These are phyloP conservation scores for Brassica balearica DNA, from an alignment of 441 rosid genomes.

Conservation along the genomic window DNA sequence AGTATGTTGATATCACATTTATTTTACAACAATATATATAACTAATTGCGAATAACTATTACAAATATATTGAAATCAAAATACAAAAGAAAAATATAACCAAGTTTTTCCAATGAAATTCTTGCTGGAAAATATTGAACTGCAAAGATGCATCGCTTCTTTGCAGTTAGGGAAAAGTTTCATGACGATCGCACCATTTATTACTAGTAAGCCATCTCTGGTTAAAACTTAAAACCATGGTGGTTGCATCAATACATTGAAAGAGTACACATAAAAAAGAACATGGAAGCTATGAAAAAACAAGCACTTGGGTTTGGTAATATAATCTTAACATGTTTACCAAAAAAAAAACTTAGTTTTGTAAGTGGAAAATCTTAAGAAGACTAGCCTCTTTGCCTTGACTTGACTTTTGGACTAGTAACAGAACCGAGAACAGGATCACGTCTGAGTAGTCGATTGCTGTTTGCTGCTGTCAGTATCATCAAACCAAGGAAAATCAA, in stretches of 20 bases:
- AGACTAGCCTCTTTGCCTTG: slow-evolving; percentile 13
- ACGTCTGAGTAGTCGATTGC: slow-evolving; percentile 39
- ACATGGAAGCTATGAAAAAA: not conserved
- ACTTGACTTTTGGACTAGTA: slow-evolving; percentile 29
- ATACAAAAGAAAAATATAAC: too few relatives aligned
- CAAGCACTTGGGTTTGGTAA: not conserved
- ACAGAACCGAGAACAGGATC: slow-evolving; percentile 33
- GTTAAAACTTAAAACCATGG: not conserved
- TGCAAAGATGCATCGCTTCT: too few relatives aligned
- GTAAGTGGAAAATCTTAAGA: not conserved
- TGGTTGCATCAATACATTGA: slow-evolving; percentile 5
- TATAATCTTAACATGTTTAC: not conserved
- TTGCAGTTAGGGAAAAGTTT: not conserved
- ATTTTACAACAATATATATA: too few relatives aligned
- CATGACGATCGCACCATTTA: not conserved
- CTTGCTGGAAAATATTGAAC: too few relatives aligned
- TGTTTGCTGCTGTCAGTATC: slow-evolving; percentile 53
- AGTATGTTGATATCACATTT: too few relatives aligned
- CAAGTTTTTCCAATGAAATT: too few relatives aligned
- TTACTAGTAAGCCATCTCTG: not conserved
- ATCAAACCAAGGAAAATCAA: slow-evolving; percentile 56
- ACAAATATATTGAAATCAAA: too few relatives aligned
- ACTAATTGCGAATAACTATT: too few relatives aligned
- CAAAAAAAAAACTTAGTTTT: slow-evolving; percentile 1
- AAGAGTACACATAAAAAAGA: not conserved